These are phyloP conservation scores for Coniochaeta sp. DNA, from an alignment of 2,329 filamentous ascomycete genomes.

Conservation along the genomic window DNA sequence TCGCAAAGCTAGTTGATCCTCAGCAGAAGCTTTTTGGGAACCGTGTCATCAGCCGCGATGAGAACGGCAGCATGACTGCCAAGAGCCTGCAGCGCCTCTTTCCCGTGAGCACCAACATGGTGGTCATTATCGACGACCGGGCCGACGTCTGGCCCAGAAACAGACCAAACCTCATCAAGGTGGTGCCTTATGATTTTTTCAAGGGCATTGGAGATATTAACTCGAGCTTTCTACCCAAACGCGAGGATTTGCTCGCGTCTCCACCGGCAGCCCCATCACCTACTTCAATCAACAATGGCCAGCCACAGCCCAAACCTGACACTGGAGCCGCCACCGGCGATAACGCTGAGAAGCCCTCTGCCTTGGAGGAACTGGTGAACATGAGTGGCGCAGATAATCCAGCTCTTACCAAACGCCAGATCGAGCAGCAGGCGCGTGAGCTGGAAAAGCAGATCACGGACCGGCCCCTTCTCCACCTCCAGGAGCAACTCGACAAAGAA, in stretches of 20 bases:
- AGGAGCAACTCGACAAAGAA: conserved; percentile 83
- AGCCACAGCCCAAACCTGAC: background rate
- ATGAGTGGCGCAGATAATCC: conserved; percentile 68
- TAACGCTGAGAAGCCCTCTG: conserved; percentile 25
- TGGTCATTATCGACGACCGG: conserved; percentile 95
- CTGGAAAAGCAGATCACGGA: conserved; percentile 86
- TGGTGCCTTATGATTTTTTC: conserved; percentile 95
- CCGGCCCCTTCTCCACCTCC: conserved; percentile 82
- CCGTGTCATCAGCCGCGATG: conserved; percentile 90
- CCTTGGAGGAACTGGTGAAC: conserved; percentile 67
- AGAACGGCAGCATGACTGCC: conserved; percentile 86
- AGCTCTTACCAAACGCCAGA: conserved; percentile 63
- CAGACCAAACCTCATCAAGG: conserved; percentile 87
- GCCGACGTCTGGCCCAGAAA: conserved; percentile 93
- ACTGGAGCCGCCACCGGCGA: conserved; percentile 9
- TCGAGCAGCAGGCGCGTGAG: conserved; percentile 77
- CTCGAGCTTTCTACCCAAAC: conserved; percentile 89
- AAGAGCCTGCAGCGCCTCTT: conserved; percentile 90
- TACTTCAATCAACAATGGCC: background rate
- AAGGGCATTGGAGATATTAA: conserved; percentile 98
- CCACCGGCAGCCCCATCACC: conserved; percentile 11
- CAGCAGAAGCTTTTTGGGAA: conserved; percentile 86
- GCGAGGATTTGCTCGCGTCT: conserved; percentile 41
- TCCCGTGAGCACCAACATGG: conserved; percentile 97
- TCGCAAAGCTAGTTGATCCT: conserved; percentile 89